Base-by-base conservation (phyloP, 148 eudicot species). In the Cornus controversa region DNA sequence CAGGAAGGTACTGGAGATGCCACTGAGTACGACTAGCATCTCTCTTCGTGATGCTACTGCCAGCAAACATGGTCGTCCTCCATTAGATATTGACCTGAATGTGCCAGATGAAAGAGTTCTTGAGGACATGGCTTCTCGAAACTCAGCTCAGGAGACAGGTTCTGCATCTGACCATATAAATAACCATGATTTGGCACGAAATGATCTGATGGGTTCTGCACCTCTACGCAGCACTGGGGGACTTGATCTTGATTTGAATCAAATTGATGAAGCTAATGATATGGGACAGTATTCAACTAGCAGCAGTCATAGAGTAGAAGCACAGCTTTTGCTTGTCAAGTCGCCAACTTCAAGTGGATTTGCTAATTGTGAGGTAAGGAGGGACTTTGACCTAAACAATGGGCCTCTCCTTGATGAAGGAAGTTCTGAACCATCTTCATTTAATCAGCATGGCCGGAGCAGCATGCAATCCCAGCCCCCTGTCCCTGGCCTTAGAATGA, bases 241-340 rank as follows among this genome's bases (percentile, higher is more conserved):
- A 10, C 83, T 96, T 77, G 92, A 92, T 81, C 95, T 96, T 74
- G 99, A 96, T 85, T 82, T 96, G 82, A 96, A 96, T 78, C 87
- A 72, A 87, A 75, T 74, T 53, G 99, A 93, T 78, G 98, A 89
- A 65, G 69, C 91, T 73, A 76, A 80, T 53, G 96, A 93, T 24
- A 64, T 79, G 79, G 89, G 88, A 54, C 87, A 80, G 31, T 73
- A 81, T 26, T 72, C 87, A n/a, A 68, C 85, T 53, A 82, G 87
- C 67, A 82, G 77, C 70, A 78, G 60, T 80, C 82, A 72, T 72
- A 82, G 84, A 71, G 22, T 67, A 70, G 97, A 87, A 27, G 79
- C 67, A 73, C 63, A 85, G 34, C n/a, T 71, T 62, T 66, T 78
- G 27, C 82, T 89, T 70, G 66, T 69, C 34, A 86, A 86, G 75